Base-by-base conservation (phyloP, 108 stramenopile species). In the Fistulifera pelliculosa region DNA sequence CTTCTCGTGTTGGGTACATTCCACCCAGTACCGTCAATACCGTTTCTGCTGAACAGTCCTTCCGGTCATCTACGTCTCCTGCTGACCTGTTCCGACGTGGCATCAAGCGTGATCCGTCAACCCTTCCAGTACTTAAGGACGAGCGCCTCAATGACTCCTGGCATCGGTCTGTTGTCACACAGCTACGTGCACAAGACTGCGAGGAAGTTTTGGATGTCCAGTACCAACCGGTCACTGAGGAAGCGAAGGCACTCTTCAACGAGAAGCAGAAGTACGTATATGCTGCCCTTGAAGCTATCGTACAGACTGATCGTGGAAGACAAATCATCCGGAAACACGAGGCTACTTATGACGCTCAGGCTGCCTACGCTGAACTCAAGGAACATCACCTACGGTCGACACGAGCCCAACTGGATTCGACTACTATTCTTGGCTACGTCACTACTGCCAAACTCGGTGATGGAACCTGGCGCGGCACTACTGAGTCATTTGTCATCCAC, bases 41-140 rank as follows among this genome's bases (percentile, higher is more conserved):
- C n/a, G n/a, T n/a, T n/a, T n/a, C n/a, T n/a, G n/a, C n/a, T n/a
- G n/a, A n/a, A n/a, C n/a, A n/a, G n/a, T n/a, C n/a, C n/a, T n/a
- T n/a, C n/a, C n/a, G n/a, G n/a, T n/a, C 31, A 3, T 8, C 31
- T 35, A 35, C 8, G 31, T 21, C 58, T 44, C n/a, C 61, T 15
- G 61, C 41, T 6, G 25, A 53, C 2, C 47, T 26, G 2, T 65
- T 65, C 49, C 38, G 42, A 3, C 22, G 28, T 10, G 64, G 64
- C 10, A 58, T 57, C 47, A 65, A 65, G 38, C 56, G 64, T 19
- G 64, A 65, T 38, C 40, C 23, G 3, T 40, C 48, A 11, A 41
- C 24, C 38, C 58, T 52, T 44, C 16, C 17, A n/a, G 27, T 22
- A n/a, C 28, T 65, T 16, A 50, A 65, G 38, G 56, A 65, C 43